Conservation (phyloP, 2,329 filamentous ascomycete species). For the Xylariaceae sp. region DNA sequence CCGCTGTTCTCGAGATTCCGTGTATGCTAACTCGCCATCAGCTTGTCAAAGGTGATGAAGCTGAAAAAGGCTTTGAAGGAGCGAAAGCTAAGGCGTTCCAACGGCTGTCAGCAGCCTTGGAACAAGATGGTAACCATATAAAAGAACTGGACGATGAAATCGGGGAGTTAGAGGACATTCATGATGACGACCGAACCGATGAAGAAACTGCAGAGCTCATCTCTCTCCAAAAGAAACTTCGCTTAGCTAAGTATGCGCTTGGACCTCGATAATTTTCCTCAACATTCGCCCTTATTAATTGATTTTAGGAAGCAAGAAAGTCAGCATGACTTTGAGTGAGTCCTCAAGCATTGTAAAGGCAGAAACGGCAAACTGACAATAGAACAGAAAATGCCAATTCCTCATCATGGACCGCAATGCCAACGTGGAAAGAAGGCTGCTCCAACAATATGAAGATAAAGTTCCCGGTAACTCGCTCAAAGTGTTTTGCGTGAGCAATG, state of each 20-base stretch:
- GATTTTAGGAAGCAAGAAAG: not conserved
- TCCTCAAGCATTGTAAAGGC: not conserved
- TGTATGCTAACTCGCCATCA: not conserved
- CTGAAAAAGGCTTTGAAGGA: slow-evolving; percentile 10
- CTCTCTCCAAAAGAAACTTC: not conserved
- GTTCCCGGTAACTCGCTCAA: slow-evolving; percentile 26
- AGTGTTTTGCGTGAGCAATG: slow-evolving; percentile 46
- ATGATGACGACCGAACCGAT: too few species aligned
- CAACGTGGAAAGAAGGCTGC: slow-evolving; percentile 32
- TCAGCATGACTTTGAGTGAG: slow-evolving; percentile 15
- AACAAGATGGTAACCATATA: not conserved
- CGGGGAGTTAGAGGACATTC: not conserved
- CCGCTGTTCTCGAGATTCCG: not conserved
- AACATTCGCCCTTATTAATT: not conserved
- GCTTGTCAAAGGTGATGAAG: slow-evolving; percentile 31
- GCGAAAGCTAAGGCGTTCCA: slow-evolving; percentile 6
- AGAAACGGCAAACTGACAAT: not conserved
- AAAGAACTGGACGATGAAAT: not conserved
- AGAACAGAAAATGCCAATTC: slow-evolving; percentile 21
- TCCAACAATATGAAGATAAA: slow-evolving; percentile 28
- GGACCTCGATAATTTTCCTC: too few species aligned
- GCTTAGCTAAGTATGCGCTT: slow-evolving; percentile 5
- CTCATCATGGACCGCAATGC: slow-evolving; percentile 39
- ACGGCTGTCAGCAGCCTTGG: not conserved
- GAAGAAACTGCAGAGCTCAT: slow-evolving; percentile 1